A percentile compares a stretch with the other conserved stretches of the same genome.
Evolutionary conservation across 2,329 filamentous ascomycete genomes (phyloP).

Genomic region (Colletotrichum echinochloae): DNA sequence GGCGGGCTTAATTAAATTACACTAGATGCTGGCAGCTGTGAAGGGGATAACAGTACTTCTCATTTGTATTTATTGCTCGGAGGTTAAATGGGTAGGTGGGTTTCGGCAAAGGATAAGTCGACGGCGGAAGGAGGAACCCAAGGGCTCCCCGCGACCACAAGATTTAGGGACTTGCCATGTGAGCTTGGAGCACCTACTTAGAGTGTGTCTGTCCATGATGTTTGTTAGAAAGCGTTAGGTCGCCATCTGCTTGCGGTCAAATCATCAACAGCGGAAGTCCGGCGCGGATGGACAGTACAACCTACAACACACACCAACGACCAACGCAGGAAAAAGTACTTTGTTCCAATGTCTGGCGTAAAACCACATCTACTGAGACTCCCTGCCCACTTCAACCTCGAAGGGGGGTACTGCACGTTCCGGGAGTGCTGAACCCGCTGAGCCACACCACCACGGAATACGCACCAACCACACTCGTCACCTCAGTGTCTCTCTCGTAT

Average conservation of each 20-base stretch:
- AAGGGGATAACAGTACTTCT: not conserved
- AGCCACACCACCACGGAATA: slow-evolving; percentile 37
- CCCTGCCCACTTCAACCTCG: slow-evolving; percentile 23
- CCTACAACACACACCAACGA: no score
- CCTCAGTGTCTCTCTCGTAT: slow-evolving; percentile 2
- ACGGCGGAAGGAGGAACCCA: not conserved
- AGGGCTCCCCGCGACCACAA: not conserved
- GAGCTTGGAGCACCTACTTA: not conserved
- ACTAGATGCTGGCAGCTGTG: not conserved
- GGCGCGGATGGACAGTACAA: not conserved
- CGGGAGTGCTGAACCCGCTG: slow-evolving; percentile 25
- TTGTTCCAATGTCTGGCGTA: not conserved
- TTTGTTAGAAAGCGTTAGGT: slow-evolving; percentile 11
- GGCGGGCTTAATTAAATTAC: not conserved
- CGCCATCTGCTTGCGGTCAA: not conserved
- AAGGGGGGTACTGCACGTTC: slow-evolving; percentile 31
- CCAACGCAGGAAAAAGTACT: not conserved
- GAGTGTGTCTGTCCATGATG: not conserved
- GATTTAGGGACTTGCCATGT: not conserved
- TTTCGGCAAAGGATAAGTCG: not conserved
- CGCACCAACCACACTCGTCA: slow-evolving; percentile 34
- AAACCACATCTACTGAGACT: not conserved
- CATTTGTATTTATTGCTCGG: no score
- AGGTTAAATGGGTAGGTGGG: not conserved
- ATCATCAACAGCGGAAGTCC: not conserved